Base-by-base conservation (phyloP, 1,139 yeast genomes). In the Pichia sp. region DNA sequence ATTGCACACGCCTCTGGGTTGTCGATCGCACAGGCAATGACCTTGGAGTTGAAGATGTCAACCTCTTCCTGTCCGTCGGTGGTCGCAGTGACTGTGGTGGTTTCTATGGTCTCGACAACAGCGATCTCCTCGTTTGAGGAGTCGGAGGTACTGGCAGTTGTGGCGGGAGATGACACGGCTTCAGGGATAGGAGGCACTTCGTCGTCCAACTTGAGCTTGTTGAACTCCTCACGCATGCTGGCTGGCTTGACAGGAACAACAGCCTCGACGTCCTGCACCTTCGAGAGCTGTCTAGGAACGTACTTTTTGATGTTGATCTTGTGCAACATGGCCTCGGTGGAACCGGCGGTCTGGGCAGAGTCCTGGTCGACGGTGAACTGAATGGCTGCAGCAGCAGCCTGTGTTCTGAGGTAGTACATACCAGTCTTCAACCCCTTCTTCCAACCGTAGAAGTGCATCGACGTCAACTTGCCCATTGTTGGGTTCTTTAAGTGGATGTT, bases 1-100 rank as follows among this genome's bases (percentile, higher is more conserved):
- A 93, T 93, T 68, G 93, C 93, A 74, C 99, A 93, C 46, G 98
- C 82, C 72, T 88, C 98, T 55, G 97, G 97, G 74, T 93, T 93
- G 70, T 87, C 83, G 70, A 93, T 90, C 52, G 98, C 96, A 76
- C 99, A 93, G 42, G 97, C 96, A 72, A 93, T 82, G 43, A 86
- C 98, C 73, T 90, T 85, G 34, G 96, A 87, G 70, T 93, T 89
- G 79, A 77, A 93, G 64, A 93, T 93, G 67, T 93, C 96, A 56
- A 70, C 72, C 62, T 56, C 72, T 25, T 59, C 70, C 12, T 61
- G 65, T 26, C 37, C 47, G 36, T 19, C 16, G 28, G 41, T 16
- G n/a, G 43, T 46, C 10, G 43, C 10, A 12, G 26, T 30, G 18
- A 39, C n/a, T 16, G 42, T 39, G 41, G 49, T 55, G 26, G 63